These are phyloP conservation scores for Penicillium canescens DNA, from an alignment of 495 filamentous ascomycete genomes.

Conservation along the genomic window DNA sequence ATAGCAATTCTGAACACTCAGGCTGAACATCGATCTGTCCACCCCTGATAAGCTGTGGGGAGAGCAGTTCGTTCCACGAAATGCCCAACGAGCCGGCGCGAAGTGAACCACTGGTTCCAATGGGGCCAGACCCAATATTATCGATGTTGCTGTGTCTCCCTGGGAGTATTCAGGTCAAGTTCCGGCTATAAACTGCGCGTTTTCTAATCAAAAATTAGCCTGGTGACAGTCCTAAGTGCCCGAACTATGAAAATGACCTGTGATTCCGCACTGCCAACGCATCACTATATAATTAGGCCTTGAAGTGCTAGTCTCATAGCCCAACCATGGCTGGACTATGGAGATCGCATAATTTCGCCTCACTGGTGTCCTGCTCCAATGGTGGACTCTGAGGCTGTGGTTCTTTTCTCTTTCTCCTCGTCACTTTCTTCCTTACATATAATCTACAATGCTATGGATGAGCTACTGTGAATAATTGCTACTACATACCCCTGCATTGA, in stretches of 20 bases:
- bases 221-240: slow-evolving; percentile 9
- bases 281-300: slow-evolving; percentile 8
- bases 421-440: not conserved
- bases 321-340: slow-evolving; percentile 18
- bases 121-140: slow-evolving; percentile 5
- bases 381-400: not conserved
- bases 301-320: not conserved
- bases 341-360: no score
- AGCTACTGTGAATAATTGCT: no score
- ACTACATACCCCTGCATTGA: no score
- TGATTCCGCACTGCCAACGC: slow-evolving; percentile 17
- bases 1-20: no score
- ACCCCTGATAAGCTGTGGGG: not conserved
- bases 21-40: no score
- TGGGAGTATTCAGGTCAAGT: no score
- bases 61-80: slow-evolving; percentile 22
- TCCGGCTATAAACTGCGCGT: no score
- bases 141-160: not conserved
- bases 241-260: not conserved
- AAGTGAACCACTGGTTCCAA: slow-evolving; percentile 19
- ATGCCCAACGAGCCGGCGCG: slow-evolving; percentile 1
- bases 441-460: not conserved
- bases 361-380: no score
- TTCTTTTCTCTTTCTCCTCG: not conserved
- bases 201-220: no score